These are phyloP conservation scores for Fraxinus platypoda DNA, from an alignment of 305 asterid species.

Conservation along the genomic window DNA sequence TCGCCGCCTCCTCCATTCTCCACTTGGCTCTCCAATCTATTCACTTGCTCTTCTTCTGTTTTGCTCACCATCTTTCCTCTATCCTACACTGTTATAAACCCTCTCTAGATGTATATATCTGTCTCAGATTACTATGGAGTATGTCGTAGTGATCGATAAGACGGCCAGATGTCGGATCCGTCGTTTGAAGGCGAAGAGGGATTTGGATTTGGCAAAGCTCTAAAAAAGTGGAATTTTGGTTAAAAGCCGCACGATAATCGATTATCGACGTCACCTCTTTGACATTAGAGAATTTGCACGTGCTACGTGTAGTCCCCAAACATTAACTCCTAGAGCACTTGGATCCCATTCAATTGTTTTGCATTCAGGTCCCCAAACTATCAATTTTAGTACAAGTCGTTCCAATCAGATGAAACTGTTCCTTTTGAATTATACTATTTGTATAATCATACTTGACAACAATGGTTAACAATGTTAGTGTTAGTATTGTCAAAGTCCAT, in stretches of 20 bases:
- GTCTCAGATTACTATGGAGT: neutral
- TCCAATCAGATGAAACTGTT: neutral
- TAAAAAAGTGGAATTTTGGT: neutral
- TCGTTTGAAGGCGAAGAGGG: neutral
- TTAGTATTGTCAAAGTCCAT: neutral
- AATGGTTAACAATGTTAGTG: neutral
- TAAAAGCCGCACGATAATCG: neutral
- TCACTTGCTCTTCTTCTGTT: slow-evolving; percentile 80
- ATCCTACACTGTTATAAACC: neutral
- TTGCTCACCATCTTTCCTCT: slow-evolving; percentile 73
- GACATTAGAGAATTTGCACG: neutral
- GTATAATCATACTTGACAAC: neutral
- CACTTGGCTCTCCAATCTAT: slow-evolving; percentile 86
- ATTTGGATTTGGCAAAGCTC: neutral
- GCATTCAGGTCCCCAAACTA: neutral
- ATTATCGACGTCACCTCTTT: neutral
- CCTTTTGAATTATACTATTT: neutral
- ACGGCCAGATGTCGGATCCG: neutral
- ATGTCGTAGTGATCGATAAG: neutral
- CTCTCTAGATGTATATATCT: neutral
- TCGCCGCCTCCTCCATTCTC: slow-evolving; percentile 96
- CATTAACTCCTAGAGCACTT: neutral
- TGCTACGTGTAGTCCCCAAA: neutral
- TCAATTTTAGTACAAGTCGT: neutral
- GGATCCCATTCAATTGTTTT: neutral